Evolutionary conservation across 768 basidiomycete species (phyloP), one percentile per base, ranked within the genome.

Genomic region (Vishniacozyma victoriae): DNA sequence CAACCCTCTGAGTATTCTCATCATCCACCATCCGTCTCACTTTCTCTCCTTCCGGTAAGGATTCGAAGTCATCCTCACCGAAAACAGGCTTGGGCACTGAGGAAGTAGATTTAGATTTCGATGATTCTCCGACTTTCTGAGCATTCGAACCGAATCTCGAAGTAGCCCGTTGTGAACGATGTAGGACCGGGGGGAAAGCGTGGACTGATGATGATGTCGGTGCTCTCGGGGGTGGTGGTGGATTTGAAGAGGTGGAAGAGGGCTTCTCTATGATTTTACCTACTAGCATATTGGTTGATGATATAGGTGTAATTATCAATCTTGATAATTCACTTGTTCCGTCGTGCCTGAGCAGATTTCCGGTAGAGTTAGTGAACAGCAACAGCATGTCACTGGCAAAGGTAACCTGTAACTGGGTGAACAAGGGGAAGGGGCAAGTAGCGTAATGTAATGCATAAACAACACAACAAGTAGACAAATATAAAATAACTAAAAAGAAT

Each of bases 1-100:
- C 79, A 1, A 92, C 78, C 23, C 73, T 71, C 11, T 73, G 69
- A 48, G 78, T 76, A 55, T 92, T 91, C 61, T 88, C 85, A 46
- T 76, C 75, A 57, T 57, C 53, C 79, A 81, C 44, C 82, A 78
- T 58, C 15, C 20, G 14, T 35, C 51, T 47, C 16, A 59, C 44
- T 80, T 80, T 9, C 70, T 72, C 46, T 79, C 74, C 78, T 83
- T 82, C 40, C 9, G 25, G 40, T n/a, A 41, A 15, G 4, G 46
- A 19, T 33, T 33, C n/a, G 29, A 9, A 33, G 29, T 9, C 15
- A 20, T 13, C 15, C 14, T 14, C 20, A 33, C 33, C 27, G 42
- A 14, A 9, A 9, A 9, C 29, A 23, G 22, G 27, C 20, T 35
- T 6, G n/a, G 29, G 15, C 20, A 29, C 29, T 5, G 29, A 15